phyloP scores from a whole-genome alignment of 139 green algal genomes.

The Tetraselmis chui region DNA sequence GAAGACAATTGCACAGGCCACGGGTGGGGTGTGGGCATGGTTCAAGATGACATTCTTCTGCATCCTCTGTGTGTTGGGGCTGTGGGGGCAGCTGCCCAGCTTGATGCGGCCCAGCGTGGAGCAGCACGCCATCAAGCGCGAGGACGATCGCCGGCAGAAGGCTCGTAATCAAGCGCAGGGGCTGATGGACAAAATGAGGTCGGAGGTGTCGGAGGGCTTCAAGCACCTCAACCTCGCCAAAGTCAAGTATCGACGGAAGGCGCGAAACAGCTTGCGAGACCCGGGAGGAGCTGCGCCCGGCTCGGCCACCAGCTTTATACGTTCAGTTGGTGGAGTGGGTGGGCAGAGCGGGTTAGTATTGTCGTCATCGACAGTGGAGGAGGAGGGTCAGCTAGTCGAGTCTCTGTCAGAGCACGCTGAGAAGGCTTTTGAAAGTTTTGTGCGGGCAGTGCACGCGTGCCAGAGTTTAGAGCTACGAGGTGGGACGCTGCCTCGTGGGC shows the following conservation, averaged over 20 bases:
- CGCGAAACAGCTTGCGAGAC: background rate
- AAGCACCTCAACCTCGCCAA: background rate
- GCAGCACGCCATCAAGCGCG: slow-evolving; percentile 26
- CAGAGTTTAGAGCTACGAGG: slow-evolving; percentile 42
- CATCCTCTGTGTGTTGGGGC: slow-evolving; percentile 52
- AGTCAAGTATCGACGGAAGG: background rate
- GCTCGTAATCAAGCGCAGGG: background rate
- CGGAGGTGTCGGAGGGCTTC: background rate
- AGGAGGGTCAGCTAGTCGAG: background rate
- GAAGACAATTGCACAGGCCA: slow-evolving; percentile 33
- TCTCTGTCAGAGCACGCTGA: slow-evolving; percentile 28
- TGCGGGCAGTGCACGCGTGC: slow-evolving; percentile 45
- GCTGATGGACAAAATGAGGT: background rate
- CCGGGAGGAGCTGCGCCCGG: no score
- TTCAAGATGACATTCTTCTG: slow-evolving; percentile 40
- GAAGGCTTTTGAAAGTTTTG: slow-evolving; percentile 56
- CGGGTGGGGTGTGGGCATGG: slow-evolving; percentile 29
- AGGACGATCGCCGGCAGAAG: slow-evolving; percentile 19
- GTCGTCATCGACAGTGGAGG: no score
- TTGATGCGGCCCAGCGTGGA: slow-evolving; percentile 41
- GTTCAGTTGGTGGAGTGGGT: background rate
- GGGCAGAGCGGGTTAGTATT: background rate
- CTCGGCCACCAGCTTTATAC: no score
- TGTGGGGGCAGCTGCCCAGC: slow-evolving; percentile 35
- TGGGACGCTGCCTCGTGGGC: background rate